A percentile compares a stretch with the other conserved stretches of the same genome.
Conservation (phyloP, 1,284 basidiomycete genomes). For the Tetrapyrgos nigripes region DNA sequence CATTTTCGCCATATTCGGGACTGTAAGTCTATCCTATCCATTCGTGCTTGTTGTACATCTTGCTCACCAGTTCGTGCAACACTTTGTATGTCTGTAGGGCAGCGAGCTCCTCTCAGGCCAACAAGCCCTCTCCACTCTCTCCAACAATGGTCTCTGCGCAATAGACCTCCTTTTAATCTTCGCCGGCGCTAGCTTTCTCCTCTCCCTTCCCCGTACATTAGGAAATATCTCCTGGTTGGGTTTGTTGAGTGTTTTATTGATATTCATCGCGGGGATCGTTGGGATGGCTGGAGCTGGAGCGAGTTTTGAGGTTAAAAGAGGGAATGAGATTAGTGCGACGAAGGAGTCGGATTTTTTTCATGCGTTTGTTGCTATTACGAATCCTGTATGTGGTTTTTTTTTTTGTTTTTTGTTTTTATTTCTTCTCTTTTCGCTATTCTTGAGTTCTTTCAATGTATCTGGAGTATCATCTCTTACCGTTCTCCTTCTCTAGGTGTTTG, state of each 20-base stretch:
- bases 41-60: no score
- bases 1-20: conserved; percentile 55
- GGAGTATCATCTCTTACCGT: background rate
- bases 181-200: conserved; percentile 46
- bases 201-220: conserved; percentile 57
- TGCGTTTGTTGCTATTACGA: conserved; percentile 60
- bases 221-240: conserved; percentile 53
- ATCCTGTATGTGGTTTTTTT: conserved; percentile 55
- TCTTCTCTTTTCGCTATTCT: background rate
- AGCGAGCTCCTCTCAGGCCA: conserved; percentile 57
- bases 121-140: conserved; percentile 54
- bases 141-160: conserved; percentile 53
- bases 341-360: conserved; percentile 51
- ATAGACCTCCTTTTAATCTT: conserved; percentile 53
- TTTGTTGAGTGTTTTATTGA: conserved; percentile 47
- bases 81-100: conserved; percentile 37
- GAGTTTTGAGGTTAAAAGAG: no score
- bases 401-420: conserved; percentile 14
- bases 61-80: no score
- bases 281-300: conserved; percentile 58
- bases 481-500: conserved; percentile 47
- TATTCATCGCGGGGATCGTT: conserved; percentile 49
- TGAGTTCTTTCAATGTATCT: background rate
- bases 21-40: conserved; percentile 34
- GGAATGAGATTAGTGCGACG: conserved; percentile 45